Conservation (phyloP, 192 early-diverging fungal genomes). For the Umbelopsis sp. region DNA sequence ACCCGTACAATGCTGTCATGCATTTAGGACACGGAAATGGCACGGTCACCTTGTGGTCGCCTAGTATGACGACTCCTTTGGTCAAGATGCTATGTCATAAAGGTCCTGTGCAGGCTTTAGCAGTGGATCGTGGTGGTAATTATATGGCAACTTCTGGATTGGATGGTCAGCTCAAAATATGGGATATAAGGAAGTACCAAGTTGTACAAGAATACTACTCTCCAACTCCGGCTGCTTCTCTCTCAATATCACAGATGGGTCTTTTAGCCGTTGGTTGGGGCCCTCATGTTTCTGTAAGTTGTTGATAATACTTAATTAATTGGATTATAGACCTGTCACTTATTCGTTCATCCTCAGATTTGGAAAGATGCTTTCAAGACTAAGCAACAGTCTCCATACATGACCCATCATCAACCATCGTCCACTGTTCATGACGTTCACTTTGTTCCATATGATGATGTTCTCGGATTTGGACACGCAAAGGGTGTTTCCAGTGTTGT, state of each 20-base stretch:
- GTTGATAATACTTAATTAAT: neutral
- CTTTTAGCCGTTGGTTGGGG: constrained; percentile 83
- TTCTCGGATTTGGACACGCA: constrained; percentile 82
- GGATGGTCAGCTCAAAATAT: constrained; percentile 88
- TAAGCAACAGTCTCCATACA: constrained; percentile 85
- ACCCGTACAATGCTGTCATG: constrained; percentile 89
- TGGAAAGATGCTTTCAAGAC: constrained; percentile 88
- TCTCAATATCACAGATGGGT: constrained; percentile 85
- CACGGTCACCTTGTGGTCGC: constrained; percentile 91
- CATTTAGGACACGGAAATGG: constrained; percentile 91
- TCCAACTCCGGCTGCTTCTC: constrained; percentile 70
- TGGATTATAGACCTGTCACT: neutral
- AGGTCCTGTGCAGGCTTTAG: constrained; percentile 82
- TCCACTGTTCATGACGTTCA: constrained; percentile 53
- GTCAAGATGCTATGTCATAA: constrained; percentile 95
- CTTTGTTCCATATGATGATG: constrained; percentile 98
- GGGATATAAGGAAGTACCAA: constrained; percentile 90
- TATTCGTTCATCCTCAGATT: constrained; percentile 39
- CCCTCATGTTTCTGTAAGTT: constrained; percentile 65
- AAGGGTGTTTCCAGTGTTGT: constrained; percentile 79
- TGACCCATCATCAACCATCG: constrained; percentile 71
- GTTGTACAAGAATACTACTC: constrained; percentile 81
- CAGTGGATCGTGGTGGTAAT: constrained; percentile 73
- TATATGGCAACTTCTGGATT: constrained; percentile 93
- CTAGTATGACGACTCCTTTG: constrained; percentile 77